Percentiles rank a stretch among this genome's conserved stretches.
Conservation (phyloP, 1,284 basidiomycete genomes). For the Uromyces viciae-fabae region DNA sequence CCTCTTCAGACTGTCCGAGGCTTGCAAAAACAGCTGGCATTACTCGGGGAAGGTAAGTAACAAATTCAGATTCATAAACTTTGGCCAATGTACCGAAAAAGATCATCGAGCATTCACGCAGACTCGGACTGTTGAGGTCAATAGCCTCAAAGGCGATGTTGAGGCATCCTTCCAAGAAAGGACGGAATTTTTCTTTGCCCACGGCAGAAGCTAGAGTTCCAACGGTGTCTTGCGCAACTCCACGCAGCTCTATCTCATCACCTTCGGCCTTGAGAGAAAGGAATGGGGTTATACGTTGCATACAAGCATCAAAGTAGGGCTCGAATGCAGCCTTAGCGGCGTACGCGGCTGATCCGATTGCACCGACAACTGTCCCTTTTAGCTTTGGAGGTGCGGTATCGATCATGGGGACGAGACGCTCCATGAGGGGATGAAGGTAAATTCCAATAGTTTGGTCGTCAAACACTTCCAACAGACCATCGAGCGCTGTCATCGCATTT, state of each 20-base stretch:
- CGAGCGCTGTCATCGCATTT: slow-evolving; percentile 89
- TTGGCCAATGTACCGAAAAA: slow-evolving; percentile 98
- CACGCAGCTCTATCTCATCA: slow-evolving; percentile 82
- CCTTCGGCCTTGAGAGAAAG: slow-evolving; percentile 83
- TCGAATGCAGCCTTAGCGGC: slow-evolving; percentile 89
- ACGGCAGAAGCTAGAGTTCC: slow-evolving; percentile 98
- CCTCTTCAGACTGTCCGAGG: slow-evolving; percentile 67
- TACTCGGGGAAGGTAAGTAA: slow-evolving; percentile 77
- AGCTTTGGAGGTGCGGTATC: slow-evolving; percentile 78
- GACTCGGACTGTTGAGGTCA: slow-evolving; percentile 76
- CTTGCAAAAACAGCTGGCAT: slow-evolving; percentile 81
- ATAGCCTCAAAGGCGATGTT: slow-evolving; percentile 87
- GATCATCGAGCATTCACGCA: slow-evolving; percentile 94
- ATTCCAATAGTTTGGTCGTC: slow-evolving; percentile 79
- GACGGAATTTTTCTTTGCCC: slow-evolving; percentile 87
- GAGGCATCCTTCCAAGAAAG: slow-evolving; percentile 95
- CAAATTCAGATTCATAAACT: slow-evolving; percentile 92
- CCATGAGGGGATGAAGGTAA: slow-evolving; percentile 94
- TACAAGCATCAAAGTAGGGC: slow-evolving; percentile 91
- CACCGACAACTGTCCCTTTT: slow-evolving; percentile 94
- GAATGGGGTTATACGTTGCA: slow-evolving; percentile 77
- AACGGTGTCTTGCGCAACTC: slow-evolving; percentile 96
- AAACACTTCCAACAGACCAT: slow-evolving; percentile 92
- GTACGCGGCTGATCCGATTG: slow-evolving; percentile 96
- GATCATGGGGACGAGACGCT: slow-evolving; percentile 81